phyloP scores from a whole-genome alignment of 2,329 filamentous ascomycete species.

The Fusarium oligoseptatum region DNA sequence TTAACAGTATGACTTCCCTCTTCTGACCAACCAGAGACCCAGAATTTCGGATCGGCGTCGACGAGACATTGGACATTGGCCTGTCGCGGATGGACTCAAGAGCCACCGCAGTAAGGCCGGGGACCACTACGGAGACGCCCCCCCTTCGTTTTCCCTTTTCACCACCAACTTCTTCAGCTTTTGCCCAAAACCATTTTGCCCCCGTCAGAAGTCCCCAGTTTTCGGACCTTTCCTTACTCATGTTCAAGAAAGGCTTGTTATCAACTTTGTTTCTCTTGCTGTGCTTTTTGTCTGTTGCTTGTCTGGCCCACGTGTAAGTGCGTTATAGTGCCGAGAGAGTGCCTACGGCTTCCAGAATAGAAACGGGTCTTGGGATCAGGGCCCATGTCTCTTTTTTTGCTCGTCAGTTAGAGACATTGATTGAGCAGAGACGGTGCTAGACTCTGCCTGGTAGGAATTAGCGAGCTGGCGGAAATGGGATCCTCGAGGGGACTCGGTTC shows the following conservation, averaged over 20 bases:
- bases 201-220: constrained; percentile 25
- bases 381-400: background rate
- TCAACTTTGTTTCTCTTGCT: constrained; percentile 12
- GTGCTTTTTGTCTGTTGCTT: background rate
- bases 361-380: background rate
- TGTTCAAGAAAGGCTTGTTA: constrained; percentile 9
- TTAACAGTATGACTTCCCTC: constrained; percentile 11
- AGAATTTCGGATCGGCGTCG: constrained; percentile 46
- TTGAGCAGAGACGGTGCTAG: background rate
- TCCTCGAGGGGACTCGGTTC: constrained; percentile 8
- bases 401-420: background rate
- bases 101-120: constrained; percentile 49
- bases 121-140: constrained; percentile 39
- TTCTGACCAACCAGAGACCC: constrained; percentile 35
- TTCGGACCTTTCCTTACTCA: constrained; percentile 32
- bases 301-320: constrained; percentile 15
- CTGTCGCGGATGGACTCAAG: constrained; percentile 40
- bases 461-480: constrained; percentile 10
- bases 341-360: background rate
- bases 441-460: constrained; percentile 10
- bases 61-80: constrained; percentile 47
- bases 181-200: background rate
- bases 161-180: background rate
- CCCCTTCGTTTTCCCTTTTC: background rate
- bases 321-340: background rate